Percentiles rank a stretch among this genome's conserved stretches.
These are phyloP conservation scores for Phlebopus sp. DNA, from an alignment of 1,284 basidiomycete species.

Conservation along the genomic window DNA sequence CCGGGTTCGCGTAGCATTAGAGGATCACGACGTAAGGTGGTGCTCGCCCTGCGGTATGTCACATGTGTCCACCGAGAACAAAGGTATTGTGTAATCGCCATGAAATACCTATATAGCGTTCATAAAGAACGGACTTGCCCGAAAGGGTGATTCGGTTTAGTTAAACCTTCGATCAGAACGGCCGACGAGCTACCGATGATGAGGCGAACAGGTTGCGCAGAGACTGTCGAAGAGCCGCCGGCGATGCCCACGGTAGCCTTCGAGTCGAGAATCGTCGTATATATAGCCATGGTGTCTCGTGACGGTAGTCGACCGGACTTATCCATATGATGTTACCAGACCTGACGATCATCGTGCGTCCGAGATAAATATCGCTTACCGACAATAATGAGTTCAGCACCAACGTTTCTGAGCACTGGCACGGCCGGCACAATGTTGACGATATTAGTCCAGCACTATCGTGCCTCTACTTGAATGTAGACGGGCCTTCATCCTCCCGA, in stretches of 20 bases:
- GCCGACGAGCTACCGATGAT: constrained; percentile 45
- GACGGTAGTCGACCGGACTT: constrained; percentile 38
- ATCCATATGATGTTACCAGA: constrained; percentile 28
- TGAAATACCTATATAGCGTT: too few relatives aligned
- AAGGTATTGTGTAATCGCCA: too few relatives aligned
- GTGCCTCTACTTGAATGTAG: constrained; percentile 29
- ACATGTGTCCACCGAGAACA: constrained; percentile 28
- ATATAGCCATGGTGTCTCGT: constrained; percentile 11
- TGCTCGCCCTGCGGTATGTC: constrained; percentile 25
- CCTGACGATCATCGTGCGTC: too few relatives aligned
- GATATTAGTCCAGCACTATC: constrained; percentile 34
- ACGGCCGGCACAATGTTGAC: constrained; percentile 43
- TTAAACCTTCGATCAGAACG: constrained; percentile 41
- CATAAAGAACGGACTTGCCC: constrained; percentile 12
- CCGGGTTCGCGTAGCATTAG: too few relatives aligned
- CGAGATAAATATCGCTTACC: constrained; percentile 13
- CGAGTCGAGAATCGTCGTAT: constrained; percentile 12
- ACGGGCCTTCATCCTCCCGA: constrained; percentile 40
- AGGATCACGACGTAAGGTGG: too few relatives aligned
- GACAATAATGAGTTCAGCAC: constrained; percentile 39
- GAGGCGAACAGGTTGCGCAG: constrained; percentile 46
- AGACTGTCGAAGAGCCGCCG: constrained; percentile 29
- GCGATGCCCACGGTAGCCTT: constrained; percentile 16
- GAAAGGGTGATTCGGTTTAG: constrained; percentile 36
- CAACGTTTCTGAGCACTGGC: constrained; percentile 37